Conservation (phyloP, 768 basidiomycete genomes). For the Lactarius hatsudake region DNA sequence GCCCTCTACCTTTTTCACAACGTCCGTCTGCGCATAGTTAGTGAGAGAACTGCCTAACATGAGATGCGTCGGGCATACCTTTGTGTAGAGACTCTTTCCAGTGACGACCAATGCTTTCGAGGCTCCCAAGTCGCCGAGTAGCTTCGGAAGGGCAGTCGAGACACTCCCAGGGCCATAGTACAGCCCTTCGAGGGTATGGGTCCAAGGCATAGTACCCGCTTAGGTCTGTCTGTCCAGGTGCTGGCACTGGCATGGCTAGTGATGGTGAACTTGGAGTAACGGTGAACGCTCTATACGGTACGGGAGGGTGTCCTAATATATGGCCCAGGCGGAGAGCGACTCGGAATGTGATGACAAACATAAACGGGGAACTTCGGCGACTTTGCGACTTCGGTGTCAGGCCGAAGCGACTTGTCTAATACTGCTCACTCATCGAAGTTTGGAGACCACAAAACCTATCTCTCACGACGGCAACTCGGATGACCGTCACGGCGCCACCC, state of each 20-base stretch:
- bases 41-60: neutral
- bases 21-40: slow-evolving; percentile 47
- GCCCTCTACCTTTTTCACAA: slow-evolving; percentile 52
- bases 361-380: neutral
- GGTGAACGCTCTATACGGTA: neutral
- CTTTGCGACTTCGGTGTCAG: neutral
- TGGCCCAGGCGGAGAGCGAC: neutral
- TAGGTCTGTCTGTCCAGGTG: slow-evolving; percentile 28
- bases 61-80: slow-evolving; percentile 40
- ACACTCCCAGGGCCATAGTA: slow-evolving; percentile 72
- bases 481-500: neutral
- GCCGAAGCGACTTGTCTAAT: neutral
- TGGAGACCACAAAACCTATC: neutral
- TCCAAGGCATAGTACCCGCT: slow-evolving; percentile 67
- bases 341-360: neutral
- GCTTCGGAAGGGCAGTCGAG: slow-evolving; percentile 58
- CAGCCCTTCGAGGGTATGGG: slow-evolving; percentile 63
- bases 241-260: slow-evolving; percentile 1
- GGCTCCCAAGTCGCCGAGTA: slow-evolving; percentile 51
- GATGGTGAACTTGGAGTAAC: neutral
- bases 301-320: neutral
- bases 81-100: slow-evolving; percentile 62
- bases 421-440: neutral
- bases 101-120: slow-evolving; percentile 71
- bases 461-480: neutral